Conservation (phyloP, 441 rosid species). For the Eutrema salsugineum region DNA sequence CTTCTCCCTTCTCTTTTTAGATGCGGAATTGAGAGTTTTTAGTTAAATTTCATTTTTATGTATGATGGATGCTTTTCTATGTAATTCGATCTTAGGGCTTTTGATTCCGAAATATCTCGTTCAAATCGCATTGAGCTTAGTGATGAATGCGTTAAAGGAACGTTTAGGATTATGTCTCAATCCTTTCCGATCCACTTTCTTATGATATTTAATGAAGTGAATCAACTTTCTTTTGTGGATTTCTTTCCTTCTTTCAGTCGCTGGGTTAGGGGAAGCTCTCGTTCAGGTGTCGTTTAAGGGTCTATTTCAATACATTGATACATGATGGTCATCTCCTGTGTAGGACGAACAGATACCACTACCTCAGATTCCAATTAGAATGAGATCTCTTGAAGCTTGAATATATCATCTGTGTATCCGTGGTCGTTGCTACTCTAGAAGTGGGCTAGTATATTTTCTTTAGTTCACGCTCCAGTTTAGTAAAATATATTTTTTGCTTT, state of each 20-base stretch:
- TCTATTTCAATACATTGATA: not conserved
- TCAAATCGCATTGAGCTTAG: not conserved
- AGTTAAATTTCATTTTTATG: conserved; percentile 1
- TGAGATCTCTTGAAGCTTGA: not conserved
- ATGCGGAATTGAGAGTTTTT: conserved; percentile 1
- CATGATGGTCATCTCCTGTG: not conserved
- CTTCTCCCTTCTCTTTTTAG: not conserved
- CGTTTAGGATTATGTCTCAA: not conserved
- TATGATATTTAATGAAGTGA: not conserved
- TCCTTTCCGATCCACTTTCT: conserved; percentile 2
- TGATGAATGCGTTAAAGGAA: not conserved
- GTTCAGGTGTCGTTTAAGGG: not conserved
- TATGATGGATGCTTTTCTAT: not conserved
- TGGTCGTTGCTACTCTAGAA: not conserved
- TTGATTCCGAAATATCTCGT: conserved; percentile 3
- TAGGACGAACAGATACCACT: not conserved
- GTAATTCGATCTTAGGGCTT: conserved; percentile 22
- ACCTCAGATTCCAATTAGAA: not conserved
- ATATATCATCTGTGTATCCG: not conserved
- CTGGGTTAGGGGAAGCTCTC: conserved; percentile 6
- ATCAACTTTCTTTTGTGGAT: not conserved
- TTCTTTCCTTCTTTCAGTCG: not conserved
- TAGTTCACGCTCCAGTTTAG: not conserved
- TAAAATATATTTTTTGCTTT: not conserved
- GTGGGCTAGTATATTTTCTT: not conserved